Percentiles rank a stretch among this genome's conserved stretches.
These are phyloP conservation scores for Aspergillus tamarii DNA, from an alignment of 2,329 filamentous ascomycete genomes.

Conservation along the genomic window DNA sequence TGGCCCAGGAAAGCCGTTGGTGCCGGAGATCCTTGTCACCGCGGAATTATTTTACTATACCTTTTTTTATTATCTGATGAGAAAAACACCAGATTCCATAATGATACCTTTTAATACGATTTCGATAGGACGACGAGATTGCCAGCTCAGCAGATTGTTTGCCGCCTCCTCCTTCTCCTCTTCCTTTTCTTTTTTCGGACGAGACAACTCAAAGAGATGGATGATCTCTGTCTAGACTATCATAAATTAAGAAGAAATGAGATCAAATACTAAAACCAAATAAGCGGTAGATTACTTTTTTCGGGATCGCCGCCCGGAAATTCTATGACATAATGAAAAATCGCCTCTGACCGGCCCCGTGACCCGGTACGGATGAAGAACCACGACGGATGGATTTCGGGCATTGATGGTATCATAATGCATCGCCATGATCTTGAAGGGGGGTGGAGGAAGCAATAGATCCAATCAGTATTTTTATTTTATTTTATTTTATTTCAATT, in stretches of 20 bases:
- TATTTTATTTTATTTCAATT: no score
- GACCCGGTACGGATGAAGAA: conserved; percentile 9
- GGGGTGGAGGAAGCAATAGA: no score
- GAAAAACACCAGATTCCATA: no score
- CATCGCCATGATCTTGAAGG: not conserved
- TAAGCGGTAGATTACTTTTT: not conserved
- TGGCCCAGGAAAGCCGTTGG: not conserved
- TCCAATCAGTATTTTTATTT: no score
- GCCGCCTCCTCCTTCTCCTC: not conserved
- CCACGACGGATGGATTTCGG: not conserved
- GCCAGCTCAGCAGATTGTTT: not conserved
- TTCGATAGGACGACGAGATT: not conserved
- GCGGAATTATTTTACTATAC: not conserved
- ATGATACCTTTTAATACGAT: not conserved
- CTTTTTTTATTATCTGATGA: not conserved
- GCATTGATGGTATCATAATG: not conserved
- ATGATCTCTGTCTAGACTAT: not conserved
- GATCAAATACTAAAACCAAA: not conserved
- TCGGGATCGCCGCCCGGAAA: conserved; percentile 20
- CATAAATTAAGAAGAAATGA: not conserved
- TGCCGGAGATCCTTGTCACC: not conserved
- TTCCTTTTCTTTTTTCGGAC: not conserved
- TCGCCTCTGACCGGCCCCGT: conserved; percentile 18
- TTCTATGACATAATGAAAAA: conserved; percentile 32
- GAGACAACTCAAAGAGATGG: not conserved